These are phyloP conservation scores for Hibiscus trionum DNA, from an alignment of 345 rosid genomes.

Conservation along the genomic window DNA sequence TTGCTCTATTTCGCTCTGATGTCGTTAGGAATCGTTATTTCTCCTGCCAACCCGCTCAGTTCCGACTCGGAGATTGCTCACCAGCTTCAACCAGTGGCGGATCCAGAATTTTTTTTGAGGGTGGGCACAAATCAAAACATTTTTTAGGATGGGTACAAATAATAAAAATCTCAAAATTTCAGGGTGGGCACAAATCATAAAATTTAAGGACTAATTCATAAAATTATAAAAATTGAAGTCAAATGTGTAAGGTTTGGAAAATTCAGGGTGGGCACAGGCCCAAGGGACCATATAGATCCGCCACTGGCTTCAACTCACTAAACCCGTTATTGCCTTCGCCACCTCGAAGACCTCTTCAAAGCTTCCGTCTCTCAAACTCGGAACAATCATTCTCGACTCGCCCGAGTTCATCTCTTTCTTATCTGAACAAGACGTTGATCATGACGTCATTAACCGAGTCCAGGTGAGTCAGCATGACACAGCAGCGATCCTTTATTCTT, in stretches of 20 bases:
- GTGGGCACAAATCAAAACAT: too few relatives aligned
- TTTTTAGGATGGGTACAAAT: too few relatives aligned
- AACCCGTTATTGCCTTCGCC: constrained; percentile 33
- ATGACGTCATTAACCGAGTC: constrained; percentile 6
- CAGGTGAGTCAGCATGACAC: constrained; percentile 46
- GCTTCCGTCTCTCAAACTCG: background rate
- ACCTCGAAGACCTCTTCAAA: background rate
- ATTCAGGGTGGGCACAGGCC: too few relatives aligned
- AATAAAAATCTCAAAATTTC: too few relatives aligned
- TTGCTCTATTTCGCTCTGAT: constrained; percentile 63
- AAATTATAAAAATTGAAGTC: too few relatives aligned
- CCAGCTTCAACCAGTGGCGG: background rate
- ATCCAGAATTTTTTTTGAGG: too few relatives aligned
- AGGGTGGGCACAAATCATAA: too few relatives aligned
- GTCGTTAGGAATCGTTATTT: constrained; percentile 54
- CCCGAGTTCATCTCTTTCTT: background rate
- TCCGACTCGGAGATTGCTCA: background rate
- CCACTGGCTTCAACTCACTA: background rate
- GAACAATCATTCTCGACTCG: background rate
- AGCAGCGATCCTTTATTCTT: constrained; percentile 71
- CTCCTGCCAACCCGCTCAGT: background rate
- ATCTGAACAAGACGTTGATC: background rate
- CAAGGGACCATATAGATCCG: too few relatives aligned
- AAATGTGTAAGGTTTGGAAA: too few relatives aligned
- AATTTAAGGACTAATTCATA: too few relatives aligned